Evolutionary conservation across 225 moss, liverwort and hornwort genomes (phyloP), one percentile per base, ranked within the genome.

Genomic region (Sphagnum contortum): DNA sequence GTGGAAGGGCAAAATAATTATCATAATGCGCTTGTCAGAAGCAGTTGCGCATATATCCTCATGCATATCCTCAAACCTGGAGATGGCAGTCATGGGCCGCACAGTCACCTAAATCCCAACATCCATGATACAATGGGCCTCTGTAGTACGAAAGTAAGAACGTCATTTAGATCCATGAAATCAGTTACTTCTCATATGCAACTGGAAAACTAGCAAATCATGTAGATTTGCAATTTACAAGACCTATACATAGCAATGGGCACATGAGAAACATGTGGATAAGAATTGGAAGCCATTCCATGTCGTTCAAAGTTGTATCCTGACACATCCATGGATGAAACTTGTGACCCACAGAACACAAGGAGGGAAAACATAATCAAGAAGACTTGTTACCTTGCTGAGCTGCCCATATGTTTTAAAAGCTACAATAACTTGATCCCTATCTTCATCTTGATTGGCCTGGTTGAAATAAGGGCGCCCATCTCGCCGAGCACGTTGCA

Each of bases 81-180:
- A 91, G 14, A 94, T 94, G 50, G 89, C 91, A 10, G 85, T 94
- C 91, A 91, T 94, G 29, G 91, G 85, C 60, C 90, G 74, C 51
- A 68, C 80, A 14, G 76, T 79, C 73, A 72, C 83, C 86, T 86
- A 9, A 52, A 6, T 5, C 52, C 6, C 6, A 9, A 52, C 52
- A 52, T 29, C 29, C 29, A 29, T 29, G 29, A 29, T 29, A 29
- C 29, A 29, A 29, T 29, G 29, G 29, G 29, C 29, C 29, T 29
- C 29, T 1, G 29, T 29, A 29, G 29, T 29, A 29, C 1, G 29
- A 29, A 29, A 29, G 29, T 29, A 29, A 29, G 29, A 29, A 29
- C 29, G 29, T 29, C 29, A 29, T 29, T 29, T 29, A 29, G 29
- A 29, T 29, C 29, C 29, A 29, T 29, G 29, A 29, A 29, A 29